These are phyloP conservation scores for Candida dajiaensis DNA, from an alignment of 805 yeast genomes.

Conservation along the genomic window DNA sequence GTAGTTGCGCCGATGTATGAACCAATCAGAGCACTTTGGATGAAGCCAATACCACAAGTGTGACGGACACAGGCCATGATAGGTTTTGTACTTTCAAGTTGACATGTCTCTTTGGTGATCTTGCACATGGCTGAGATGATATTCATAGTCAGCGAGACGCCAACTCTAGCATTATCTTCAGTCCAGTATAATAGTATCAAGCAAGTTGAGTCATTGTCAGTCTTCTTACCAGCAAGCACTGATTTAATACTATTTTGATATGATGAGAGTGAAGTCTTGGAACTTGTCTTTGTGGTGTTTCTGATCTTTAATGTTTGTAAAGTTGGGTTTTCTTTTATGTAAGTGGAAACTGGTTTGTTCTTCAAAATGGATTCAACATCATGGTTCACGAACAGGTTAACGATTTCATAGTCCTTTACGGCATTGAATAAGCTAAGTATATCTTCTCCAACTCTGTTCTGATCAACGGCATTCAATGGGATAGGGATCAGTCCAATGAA, in stretches of 20 bases:
- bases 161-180: conserved; percentile 63
- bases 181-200: conserved; percentile 66
- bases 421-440: conserved; percentile 58
- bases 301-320: conserved; percentile 47
- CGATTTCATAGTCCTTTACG: conserved; percentile 64
- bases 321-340: conserved; percentile 39
- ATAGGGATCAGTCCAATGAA: conserved; percentile 73
- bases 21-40: conserved; percentile 81
- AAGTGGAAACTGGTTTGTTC: conserved; percentile 56
- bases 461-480: conserved; percentile 68
- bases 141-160: conserved; percentile 46
- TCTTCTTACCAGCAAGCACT: conserved; percentile 15
- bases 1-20: conserved; percentile 85
- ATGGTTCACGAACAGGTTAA: conserved; percentile 68
- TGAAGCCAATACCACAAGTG: conserved; percentile 78
- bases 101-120: conserved; percentile 87
- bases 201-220: conserved; percentile 34
- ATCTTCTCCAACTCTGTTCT: conserved; percentile 66
- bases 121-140: conserved; percentile 75
- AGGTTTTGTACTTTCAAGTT: conserved; percentile 63
- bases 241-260: conserved; percentile 12
- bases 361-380: conserved; percentile 69
- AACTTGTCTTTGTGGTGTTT: conserved; percentile 57
- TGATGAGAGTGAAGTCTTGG: conserved; percentile 19
- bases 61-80: conserved; percentile 85